Evolutionary conservation across 2,329 filamentous ascomycete species (phyloP), one percentile per base, ranked within the genome.

Genomic region (Aureobasidium sp.): DNA sequence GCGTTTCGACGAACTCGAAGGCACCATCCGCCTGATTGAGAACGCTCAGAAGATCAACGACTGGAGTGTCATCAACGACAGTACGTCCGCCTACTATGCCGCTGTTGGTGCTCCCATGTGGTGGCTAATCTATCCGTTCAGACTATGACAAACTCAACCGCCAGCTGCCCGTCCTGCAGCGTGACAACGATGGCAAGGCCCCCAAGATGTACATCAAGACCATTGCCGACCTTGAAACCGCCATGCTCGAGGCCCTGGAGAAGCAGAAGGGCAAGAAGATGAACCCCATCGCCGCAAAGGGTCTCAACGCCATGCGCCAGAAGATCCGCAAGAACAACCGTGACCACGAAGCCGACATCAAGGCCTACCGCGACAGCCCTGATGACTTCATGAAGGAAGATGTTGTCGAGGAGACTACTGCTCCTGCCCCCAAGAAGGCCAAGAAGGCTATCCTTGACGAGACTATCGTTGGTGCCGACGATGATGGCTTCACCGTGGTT

Each of bases 181-280:
- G 78, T 68, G 76, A 79, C 64, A 76, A 89, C 72, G 84, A 88
- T 70, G 87, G 87, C 72, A 89, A 89, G 75, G 84, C 86, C 41
- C 94, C 94, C 63, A 97, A 96, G 82, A 78, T 88, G 66, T 99
- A 97, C 79, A 87, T 99, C 77, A 92, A 94, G 80, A 87, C 89
- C 68, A 85, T 97, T 68, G 89, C 93, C 70, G 93, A 99, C 73
- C 82, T 99, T 67, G 94, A 99, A 79, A 92, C 96, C 70, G 86
- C 89, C 73, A 89, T 97, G 83, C 92, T 92, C 74, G 95, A 99
- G 81, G 87, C 92, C 27, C 84, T 96, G 67, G 86, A 91, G 70
- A 97, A 97, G 84, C 90, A 96, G 75, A 99, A 99, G 82, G 86
- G 88, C 66, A 97, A 97, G 86, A 97, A 97, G 84, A 96, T 97